These are phyloP conservation scores for Dioscorea zingiberensis DNA, from an alignment of 106 monocot species.

Conservation along the genomic window DNA sequence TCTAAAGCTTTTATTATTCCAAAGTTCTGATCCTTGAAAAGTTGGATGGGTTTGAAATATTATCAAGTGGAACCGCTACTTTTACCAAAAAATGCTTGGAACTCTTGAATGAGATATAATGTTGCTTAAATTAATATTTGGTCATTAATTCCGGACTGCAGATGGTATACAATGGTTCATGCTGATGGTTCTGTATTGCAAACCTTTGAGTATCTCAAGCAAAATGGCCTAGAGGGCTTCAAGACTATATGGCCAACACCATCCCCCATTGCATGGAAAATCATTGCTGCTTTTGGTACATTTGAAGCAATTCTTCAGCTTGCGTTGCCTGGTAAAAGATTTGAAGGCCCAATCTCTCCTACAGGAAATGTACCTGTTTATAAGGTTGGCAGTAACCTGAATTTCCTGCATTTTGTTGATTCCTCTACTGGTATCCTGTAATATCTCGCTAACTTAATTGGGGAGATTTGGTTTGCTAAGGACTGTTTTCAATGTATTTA, in stretches of 20 bases:
- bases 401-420: not conserved
- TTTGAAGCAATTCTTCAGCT: constrained; percentile 96
- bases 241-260: constrained; percentile 77
- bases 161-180: constrained; percentile 99
- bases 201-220: constrained; percentile 54
- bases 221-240: constrained; percentile 69
- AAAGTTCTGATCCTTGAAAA: no score
- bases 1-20: no score
- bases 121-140: no score
- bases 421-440: no score
- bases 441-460: no score
- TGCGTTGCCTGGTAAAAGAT: constrained; percentile 67
- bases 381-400: constrained; percentile 47
- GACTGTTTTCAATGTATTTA: no score
- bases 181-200: constrained; percentile 82
- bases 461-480: no score
- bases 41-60: no score
- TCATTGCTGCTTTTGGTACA: constrained; percentile 71
- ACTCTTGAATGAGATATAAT: no score
- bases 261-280: constrained; percentile 73
- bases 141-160: constrained; percentile 7
- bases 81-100: no score
- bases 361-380: constrained; percentile 83
- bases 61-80: no score
- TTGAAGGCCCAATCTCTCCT: constrained; percentile 91